A percentile compares a stretch with the other conserved stretches of the same genome.
Conservation (phyloP, 1,284 basidiomycete species). For the Cryptococcus hybrid region DNA sequence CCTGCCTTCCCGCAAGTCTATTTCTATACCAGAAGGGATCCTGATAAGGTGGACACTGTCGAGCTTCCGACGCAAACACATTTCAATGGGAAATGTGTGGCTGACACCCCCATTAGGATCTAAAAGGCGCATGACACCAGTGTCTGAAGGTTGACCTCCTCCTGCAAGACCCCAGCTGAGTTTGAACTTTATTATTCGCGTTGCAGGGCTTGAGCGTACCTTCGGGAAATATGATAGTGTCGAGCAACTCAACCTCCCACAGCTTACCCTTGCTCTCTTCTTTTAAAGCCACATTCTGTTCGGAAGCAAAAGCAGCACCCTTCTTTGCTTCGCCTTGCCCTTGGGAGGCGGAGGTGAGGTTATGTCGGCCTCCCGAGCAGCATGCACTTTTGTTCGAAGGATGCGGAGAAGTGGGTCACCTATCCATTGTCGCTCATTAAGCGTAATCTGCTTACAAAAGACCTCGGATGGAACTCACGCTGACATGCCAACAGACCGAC, state of each 20-base stretch:
- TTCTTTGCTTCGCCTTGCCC: slow-evolving; percentile 35
- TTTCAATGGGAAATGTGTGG: slow-evolving; percentile 63
- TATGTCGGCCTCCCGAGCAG: slow-evolving; percentile 23
- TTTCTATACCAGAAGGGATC: slow-evolving; percentile 53
- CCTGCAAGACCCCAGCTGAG: slow-evolving; percentile 49
- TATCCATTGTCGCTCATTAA: slow-evolving; percentile 5
- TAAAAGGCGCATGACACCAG: slow-evolving; percentile 58
- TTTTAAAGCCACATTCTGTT: not conserved
- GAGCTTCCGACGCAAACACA: slow-evolving; percentile 68
- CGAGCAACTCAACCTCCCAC: slow-evolving; percentile 63
- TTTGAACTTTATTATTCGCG: not conserved
- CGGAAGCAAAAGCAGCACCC: slow-evolving; percentile 5
- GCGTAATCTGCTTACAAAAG: not conserved
- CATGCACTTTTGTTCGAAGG: slow-evolving; percentile 31
- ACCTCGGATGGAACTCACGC: slow-evolving; percentile 31
- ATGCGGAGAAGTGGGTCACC: slow-evolving; percentile 46
- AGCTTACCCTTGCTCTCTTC: slow-evolving; percentile 22
- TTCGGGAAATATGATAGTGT: slow-evolving; percentile 86
- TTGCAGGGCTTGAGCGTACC: slow-evolving; percentile 25
- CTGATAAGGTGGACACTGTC: slow-evolving; percentile 75
- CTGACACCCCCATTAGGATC: slow-evolving; percentile 38
- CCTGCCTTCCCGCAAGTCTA: slow-evolving; percentile 51
- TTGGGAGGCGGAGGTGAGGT: slow-evolving; percentile 34
- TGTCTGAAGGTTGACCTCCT: slow-evolving; percentile 80
- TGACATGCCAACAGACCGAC: slow-evolving; percentile 52